phyloP scores from a whole-genome alignment of 306 rosid species.

The Fragaria iinumae region DNA sequence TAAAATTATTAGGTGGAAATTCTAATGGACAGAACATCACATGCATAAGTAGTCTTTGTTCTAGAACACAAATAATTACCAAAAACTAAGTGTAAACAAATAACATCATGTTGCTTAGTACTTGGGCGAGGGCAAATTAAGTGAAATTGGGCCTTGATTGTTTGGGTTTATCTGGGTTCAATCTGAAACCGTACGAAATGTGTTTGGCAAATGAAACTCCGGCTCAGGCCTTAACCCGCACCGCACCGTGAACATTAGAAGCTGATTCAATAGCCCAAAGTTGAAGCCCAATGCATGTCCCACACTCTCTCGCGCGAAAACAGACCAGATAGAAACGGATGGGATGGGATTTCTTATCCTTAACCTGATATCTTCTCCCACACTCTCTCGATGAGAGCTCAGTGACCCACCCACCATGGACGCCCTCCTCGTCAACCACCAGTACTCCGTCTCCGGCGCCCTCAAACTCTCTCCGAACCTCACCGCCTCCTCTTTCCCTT shows the following conservation, averaged over 20 bases:
- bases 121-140: too few relatives aligned
- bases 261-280: too few relatives aligned
- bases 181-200: too few relatives aligned
- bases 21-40: not conserved
- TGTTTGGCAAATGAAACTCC: too few relatives aligned
- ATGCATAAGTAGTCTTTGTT: not conserved
- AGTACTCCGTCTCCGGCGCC: conserved; percentile 52
- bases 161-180: too few relatives aligned
- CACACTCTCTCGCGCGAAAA: conserved; percentile 6
- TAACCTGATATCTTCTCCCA: not conserved
- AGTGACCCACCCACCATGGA: conserved; percentile 46
- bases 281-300: not conserved
- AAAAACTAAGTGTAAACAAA: too few relatives aligned
- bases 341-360: conserved; percentile 80
- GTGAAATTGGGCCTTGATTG: too few relatives aligned
- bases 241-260: too few relatives aligned
- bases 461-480: conserved; percentile 39
- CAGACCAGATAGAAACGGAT: conserved; percentile 18
- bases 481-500: conserved; percentile 15
- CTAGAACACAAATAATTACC: not conserved
- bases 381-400: not conserved
- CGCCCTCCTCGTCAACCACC: conserved; percentile 47
- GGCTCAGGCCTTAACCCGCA: too few relatives aligned
- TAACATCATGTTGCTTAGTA: too few relatives aligned
- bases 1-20: not conserved